phyloP scores from a whole-genome alignment of 495 filamentous ascomycete species.

The Beverwykella pulmonaria region DNA sequence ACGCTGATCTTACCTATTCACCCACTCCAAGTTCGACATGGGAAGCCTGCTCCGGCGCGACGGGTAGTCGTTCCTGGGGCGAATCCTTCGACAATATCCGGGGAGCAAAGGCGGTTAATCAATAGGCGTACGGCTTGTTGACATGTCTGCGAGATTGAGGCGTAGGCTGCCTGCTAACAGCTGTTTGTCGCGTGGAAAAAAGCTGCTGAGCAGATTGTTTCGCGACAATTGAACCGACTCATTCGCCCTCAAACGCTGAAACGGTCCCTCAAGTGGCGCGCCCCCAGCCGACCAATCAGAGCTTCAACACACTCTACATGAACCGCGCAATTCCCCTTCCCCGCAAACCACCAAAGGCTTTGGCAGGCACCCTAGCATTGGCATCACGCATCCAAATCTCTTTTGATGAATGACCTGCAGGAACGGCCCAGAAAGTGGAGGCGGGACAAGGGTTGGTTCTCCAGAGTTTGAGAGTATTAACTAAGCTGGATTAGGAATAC shows the following conservation, averaged over 20 bases:
- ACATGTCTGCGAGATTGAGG: too few relatives aligned
- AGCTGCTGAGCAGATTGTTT: not conserved
- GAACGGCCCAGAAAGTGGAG: not conserved
- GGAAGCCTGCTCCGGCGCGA: not conserved
- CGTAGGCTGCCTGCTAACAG: too few relatives aligned
- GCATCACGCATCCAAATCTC: not conserved
- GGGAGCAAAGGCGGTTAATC: not conserved
- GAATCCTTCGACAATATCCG: not conserved
- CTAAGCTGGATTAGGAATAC: not conserved
- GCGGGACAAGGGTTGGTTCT: not conserved
- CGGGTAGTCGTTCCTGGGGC: not conserved
- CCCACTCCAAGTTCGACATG: not conserved
- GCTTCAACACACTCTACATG: not conserved
- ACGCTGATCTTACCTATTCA: not conserved
- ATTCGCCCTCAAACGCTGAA: too few relatives aligned
- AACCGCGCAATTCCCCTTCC: not conserved
- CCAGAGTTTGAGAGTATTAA: not conserved
- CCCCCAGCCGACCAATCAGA: not conserved
- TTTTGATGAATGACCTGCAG: not conserved
- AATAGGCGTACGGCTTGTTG: too few relatives aligned
- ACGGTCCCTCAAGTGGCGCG: not conserved
- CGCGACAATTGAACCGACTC: too few relatives aligned
- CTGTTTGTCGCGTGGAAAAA: not conserved
- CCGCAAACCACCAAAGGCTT: not conserved
- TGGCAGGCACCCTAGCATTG: not conserved